phyloP scores from a whole-genome alignment of 306 rosid genomes.

The Parietaria judaica region DNA sequence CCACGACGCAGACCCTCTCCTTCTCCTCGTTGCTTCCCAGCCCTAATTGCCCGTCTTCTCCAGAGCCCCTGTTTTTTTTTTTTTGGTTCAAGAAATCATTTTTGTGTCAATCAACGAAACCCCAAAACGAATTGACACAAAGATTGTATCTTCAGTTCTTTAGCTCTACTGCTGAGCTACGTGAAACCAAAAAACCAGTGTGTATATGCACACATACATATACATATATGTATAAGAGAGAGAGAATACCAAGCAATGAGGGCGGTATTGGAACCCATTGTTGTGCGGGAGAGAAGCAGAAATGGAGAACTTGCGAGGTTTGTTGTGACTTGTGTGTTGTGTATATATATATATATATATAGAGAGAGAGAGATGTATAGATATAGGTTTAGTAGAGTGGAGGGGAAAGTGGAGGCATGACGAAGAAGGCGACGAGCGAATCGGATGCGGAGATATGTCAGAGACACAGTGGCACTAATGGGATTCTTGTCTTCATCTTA shows the following conservation, averaged over 20 bases:
- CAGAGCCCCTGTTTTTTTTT: slow-evolving; percentile 68
- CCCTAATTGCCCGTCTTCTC: slow-evolving; percentile 95
- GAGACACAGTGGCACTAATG: neutral
- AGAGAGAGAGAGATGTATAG: neutral
- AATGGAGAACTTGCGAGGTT: slow-evolving; percentile 3
- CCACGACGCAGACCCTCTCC: slow-evolving; percentile 51
- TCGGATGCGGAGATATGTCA: slow-evolving; percentile 9
- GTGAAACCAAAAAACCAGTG: neutral
- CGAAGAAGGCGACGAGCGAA: slow-evolving; percentile 2
- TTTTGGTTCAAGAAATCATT: too few relatives aligned
- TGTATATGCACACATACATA: too few relatives aligned
- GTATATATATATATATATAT: neutral
- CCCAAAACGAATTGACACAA: too few relatives aligned
- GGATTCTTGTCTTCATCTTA: too few relatives aligned
- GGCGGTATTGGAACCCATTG: slow-evolving; percentile 34
- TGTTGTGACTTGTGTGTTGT: neutral
- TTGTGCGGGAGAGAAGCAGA: neutral
- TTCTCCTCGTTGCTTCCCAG: slow-evolving; percentile 70
- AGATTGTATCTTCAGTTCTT: too few relatives aligned
- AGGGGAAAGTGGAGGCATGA: neutral
- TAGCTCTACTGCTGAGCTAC: neutral
- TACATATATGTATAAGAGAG: neutral
- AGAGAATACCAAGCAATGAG: slow-evolving; percentile 31
- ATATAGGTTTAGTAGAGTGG: neutral
- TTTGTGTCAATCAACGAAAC: neutral